Evolutionary conservation across 1,284 basidiomycete species (phyloP), one percentile per base, ranked within the genome.

Genomic region (Cryptococcus sp.): DNA sequence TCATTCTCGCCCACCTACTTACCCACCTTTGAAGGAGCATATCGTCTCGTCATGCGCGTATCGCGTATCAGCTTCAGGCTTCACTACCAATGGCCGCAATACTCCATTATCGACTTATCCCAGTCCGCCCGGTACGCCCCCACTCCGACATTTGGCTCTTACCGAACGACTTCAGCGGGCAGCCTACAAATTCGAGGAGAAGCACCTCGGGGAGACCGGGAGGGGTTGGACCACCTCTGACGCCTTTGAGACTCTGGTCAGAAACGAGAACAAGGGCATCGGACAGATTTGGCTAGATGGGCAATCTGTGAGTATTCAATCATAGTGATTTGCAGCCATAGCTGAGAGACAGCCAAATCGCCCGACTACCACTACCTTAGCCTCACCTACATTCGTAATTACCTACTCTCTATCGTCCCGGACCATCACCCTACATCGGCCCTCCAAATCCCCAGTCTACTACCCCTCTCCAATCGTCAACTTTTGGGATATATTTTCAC

Each of bases 231-330:
- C 59, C 24, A 65, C 76, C 13, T 60, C 67, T 21, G 63, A 69
- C 41, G 68, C 78, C 4, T 79, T 79, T 49, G 73, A 78, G 49
- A 54, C 54, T 0, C 52, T 77, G 2, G 64, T 78, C 18, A 62
- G 63, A 18, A 28, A 21, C 40, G 66, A 63, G 39, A 66, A 62
- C 0, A 61, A 63, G 37, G 48, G 56, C 10, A 58, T 78, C 0
- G 78, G 78, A 2, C 73, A 77, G 42, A 62, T 80, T 1, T 80
- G 79, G 79, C 66, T 80, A 1, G 79, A 80, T 49, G 78, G 77
- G 7, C 64, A 75, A 49, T 69, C 71, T 9, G 73, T 74, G 46
- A 62, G 73, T 61, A 5, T 16, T 16, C 36, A 18, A 4, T 31
- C 45, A 9, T 22, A 19, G 13, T 11, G 28, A 5, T 28, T 32